These are phyloP conservation scores for Stylonectria norvegica DNA, from an alignment of 2,329 filamentous ascomycete species.

Conservation along the genomic window DNA sequence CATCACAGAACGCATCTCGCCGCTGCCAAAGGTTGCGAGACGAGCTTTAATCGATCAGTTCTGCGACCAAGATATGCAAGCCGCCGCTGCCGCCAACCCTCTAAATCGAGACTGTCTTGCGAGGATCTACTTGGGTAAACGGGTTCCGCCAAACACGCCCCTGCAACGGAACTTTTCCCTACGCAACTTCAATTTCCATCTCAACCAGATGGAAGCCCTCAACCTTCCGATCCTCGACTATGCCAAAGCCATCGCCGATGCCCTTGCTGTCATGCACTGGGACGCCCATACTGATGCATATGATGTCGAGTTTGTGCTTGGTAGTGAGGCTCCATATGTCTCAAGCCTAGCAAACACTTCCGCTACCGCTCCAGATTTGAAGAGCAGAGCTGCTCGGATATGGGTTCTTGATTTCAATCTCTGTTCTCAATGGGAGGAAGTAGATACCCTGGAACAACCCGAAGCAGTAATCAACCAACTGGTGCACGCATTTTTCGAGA, in stretches of 20 bases:
- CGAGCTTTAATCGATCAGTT: slow-evolving; percentile 17
- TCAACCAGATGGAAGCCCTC: slow-evolving; percentile 19
- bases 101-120: slow-evolving; percentile 20
- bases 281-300: slow-evolving; percentile 16
- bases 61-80: slow-evolving; percentile 9
- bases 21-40: slow-evolving; percentile 20
- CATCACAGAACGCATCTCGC: slow-evolving; percentile 23
- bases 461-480: slow-evolving; percentile 14
- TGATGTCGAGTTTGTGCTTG: slow-evolving; percentile 22
- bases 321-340: too few relatives aligned
- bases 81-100: slow-evolving; percentile 1
- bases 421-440: slow-evolving; percentile 11
- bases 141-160: slow-evolving; percentile 2
- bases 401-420: slow-evolving; percentile 25
- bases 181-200: slow-evolving; percentile 20
- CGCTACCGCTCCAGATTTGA: background rate
- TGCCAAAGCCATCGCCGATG: slow-evolving; percentile 16
- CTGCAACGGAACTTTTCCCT: slow-evolving; percentile 16
- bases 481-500: slow-evolving; percentile 20
- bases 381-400: background rate
- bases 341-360: background rate
- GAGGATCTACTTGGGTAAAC: slow-evolving; percentile 16
- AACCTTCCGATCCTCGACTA: slow-evolving; percentile 7
- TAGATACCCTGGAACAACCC: slow-evolving; percentile 5
- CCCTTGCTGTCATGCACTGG: slow-evolving; percentile 24